Evolutionary conservation across 257 asterid genomes (phyloP), one percentile per base, ranked within the genome.

Genomic region (Linaria vulgaris): DNA sequence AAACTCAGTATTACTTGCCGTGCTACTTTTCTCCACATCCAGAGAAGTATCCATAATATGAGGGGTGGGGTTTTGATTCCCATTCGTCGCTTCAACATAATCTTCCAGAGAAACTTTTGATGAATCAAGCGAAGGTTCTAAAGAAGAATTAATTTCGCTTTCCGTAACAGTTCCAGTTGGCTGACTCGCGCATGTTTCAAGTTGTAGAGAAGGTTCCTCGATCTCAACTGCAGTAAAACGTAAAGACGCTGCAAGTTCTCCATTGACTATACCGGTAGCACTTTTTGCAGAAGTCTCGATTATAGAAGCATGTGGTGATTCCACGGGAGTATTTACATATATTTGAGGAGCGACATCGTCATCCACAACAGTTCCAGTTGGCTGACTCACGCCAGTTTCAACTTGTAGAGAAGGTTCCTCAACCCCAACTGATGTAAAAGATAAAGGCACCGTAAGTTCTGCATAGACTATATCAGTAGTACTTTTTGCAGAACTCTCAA

Each of bases 81-180:
- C 48, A 0, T 34, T 38, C 22, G 25, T 46, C 13, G 20, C 12
- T 17, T 45, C 56, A 53, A 23, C 43, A 14, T 20, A 34, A 22
- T 39, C 60, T 34, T 31, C 41, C 25, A 61, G 44, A 65, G 57
- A 64, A 51, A 65, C 53, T 20, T 44, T 48, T 8, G 15, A 49
- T 27, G 45, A 31, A 66, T 34, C 53, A 49, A 68, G 31, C 17
- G 63, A 53, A 60, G 50, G 55, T 45, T 67, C 78, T 46, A 17
- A 4, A 30, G 63, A 62, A 27, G 57, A 56, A 57, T 69, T 20
- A 20, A 27, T 38, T 47, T 45, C 30, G 23, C 27, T 54, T 72
- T 61, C 67, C 22, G 22, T 1, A 17, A 56, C 47, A 45, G 50
- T 16, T 21, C 12, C 37, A 50, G 54, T 53, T 15, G 31, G 50